Percentiles rank a stretch among this genome's conserved stretches.
Evolutionary conservation across 352 stramenopile species (phyloP).

Genomic region (Peronosclerospora sorghi): DNA sequence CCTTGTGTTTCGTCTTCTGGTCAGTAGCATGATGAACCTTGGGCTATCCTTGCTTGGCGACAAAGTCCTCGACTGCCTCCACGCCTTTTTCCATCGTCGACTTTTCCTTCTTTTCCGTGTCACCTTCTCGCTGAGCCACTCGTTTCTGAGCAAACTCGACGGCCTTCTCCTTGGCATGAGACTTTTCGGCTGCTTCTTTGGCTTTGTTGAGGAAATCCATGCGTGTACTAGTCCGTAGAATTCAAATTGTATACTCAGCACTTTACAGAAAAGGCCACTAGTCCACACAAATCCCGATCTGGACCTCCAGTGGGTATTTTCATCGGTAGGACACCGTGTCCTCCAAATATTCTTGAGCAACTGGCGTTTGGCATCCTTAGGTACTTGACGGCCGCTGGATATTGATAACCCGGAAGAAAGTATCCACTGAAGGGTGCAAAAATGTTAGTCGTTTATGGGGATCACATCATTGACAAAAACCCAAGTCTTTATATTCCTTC

Average conservation of each 20-base stretch:
- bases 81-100: constrained; percentile 17
- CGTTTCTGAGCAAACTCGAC: constrained; percentile 22
- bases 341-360: too few relatives aligned
- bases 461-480: too few relatives aligned
- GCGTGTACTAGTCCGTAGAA: too few relatives aligned
- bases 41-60: constrained; percentile 19
- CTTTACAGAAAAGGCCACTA: too few relatives aligned
- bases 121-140: constrained; percentile 8
- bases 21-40: constrained; percentile 5
- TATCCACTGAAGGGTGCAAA: too few relatives aligned
- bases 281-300: constrained; percentile 9
- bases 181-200: constrained; percentile 21
- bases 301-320: too few relatives aligned
- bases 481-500: background rate
- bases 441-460: too few relatives aligned
- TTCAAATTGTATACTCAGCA: too few relatives aligned
- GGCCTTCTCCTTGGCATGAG: constrained; percentile 23
- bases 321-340: too few relatives aligned
- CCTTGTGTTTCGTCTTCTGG: constrained; percentile 21
- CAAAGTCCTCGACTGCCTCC: constrained; percentile 17
- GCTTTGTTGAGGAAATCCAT: constrained; percentile 28
- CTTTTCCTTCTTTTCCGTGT: constrained; percentile 20
- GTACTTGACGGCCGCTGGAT: too few relatives aligned
- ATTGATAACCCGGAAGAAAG: too few relatives aligned
- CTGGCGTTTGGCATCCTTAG: too few relatives aligned